Percentiles rank a stretch among this genome's conserved stretches.
These are phyloP conservation scores for Aspergillus hiratsukae DNA, from an alignment of 2,329 filamentous ascomycete genomes.

Conservation along the genomic window DNA sequence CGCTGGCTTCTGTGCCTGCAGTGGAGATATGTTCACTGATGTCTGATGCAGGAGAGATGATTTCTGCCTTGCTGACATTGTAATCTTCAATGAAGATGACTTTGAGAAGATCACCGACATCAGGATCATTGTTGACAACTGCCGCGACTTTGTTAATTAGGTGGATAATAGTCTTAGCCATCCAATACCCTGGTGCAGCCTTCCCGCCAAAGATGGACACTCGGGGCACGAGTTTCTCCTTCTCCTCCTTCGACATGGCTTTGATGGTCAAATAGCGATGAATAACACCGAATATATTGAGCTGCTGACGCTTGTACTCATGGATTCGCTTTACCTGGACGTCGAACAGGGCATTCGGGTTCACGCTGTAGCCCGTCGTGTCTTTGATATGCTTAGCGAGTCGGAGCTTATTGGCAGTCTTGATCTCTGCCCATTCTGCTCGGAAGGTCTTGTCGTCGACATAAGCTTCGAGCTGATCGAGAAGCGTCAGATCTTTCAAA, in stretches of 20 bases:
- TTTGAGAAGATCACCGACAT: conserved; percentile 91
- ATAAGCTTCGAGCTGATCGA: conserved; percentile 81
- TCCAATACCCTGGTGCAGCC: conserved; percentile 98
- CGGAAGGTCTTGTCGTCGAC: conserved; percentile 85
- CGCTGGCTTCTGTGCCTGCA: conserved; percentile 81
- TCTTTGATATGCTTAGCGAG: conserved; percentile 88
- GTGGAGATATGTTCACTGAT: conserved; percentile 99
- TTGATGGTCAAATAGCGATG: conserved; percentile 90
- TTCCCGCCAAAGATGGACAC: conserved; percentile 98
- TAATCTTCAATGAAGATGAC: conserved; percentile 97
- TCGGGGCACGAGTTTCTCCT: conserved; percentile 79
- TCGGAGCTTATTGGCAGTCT: conserved; percentile 89
- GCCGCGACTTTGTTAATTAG: conserved; percentile 87
- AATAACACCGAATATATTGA: conserved; percentile 98
- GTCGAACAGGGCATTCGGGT: conserved; percentile 85
- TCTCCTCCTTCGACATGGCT: conserved; percentile 73
- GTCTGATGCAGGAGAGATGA: conserved; percentile 90
- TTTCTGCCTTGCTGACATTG: conserved; percentile 98
- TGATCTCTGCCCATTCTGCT: conserved; percentile 94
- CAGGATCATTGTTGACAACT: conserved; percentile 87
- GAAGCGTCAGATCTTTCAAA: conserved; percentile 80
- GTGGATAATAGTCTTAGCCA: conserved; percentile 99
- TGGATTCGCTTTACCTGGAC: conserved; percentile 99
- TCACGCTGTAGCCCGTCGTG: conserved; percentile 73
- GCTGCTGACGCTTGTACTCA: conserved; percentile 97